Evolutionary conservation across 495 filamentous ascomycete species (phyloP).

Genomic region (Talaromyces liani): DNA sequence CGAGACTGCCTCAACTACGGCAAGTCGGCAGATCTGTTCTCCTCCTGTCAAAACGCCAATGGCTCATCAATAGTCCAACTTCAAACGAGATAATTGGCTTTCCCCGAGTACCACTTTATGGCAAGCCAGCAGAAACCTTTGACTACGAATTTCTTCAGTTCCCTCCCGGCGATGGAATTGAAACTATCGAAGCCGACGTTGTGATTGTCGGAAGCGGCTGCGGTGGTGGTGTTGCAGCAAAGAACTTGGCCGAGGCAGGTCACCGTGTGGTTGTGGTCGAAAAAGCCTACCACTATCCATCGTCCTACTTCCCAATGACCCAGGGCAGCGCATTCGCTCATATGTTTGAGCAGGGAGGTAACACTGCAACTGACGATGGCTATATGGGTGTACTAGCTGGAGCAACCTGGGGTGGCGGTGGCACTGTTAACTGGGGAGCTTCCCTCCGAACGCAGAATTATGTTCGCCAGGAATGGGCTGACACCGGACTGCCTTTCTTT

Average conservation of each 20-base stretch:
- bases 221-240: slow-evolving; percentile 77
- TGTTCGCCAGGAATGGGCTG: slow-evolving; percentile 78
- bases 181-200: slow-evolving; percentile 67
- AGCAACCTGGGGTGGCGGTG: slow-evolving; percentile 77
- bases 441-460: slow-evolving; percentile 71
- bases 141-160: slow-evolving; percentile 48
- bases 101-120: slow-evolving; percentile 52
- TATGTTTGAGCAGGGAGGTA: slow-evolving; percentile 57
- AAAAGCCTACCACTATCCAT: slow-evolving; percentile 66
- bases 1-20: slow-evolving; percentile 52
- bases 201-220: slow-evolving; percentile 83
- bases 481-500: slow-evolving; percentile 66
- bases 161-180: slow-evolving; percentile 33
- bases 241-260: slow-evolving; percentile 70
- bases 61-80: slow-evolving; percentile 52
- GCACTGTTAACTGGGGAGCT: slow-evolving; percentile 86
- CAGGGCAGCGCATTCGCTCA: slow-evolving; percentile 46
- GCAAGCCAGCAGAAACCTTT: slow-evolving; percentile 49
- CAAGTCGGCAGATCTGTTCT: slow-evolving; percentile 48
- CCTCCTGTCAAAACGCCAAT: slow-evolving; percentile 47
- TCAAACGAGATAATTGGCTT: slow-evolving; percentile 53
- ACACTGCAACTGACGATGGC: slow-evolving; percentile 53
- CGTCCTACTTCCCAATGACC: slow-evolving; percentile 66
- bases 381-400: slow-evolving; percentile 57
- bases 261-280: slow-evolving; percentile 74